Base-by-base conservation (phyloP, 345 rosid genomes). In the Noccaea caerulescens region DNA sequence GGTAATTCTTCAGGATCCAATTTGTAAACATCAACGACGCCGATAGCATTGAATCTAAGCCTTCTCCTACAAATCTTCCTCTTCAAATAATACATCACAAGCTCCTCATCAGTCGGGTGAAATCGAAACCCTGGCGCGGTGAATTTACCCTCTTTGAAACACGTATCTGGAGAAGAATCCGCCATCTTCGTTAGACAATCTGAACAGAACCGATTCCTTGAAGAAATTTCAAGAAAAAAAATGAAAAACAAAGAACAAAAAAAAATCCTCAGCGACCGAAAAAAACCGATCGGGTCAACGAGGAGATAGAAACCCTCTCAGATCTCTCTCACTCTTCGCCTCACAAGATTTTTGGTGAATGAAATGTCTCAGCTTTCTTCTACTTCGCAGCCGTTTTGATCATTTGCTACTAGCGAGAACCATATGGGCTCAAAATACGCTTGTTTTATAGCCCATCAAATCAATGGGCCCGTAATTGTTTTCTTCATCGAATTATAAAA, bases 81-180 rank as follows among this genome's bases (percentile, higher is more conserved):
- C 85, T 92, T 89, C 45, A 92, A 77, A 54, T 86, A 85, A 63
- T 84, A 92, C 53, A 92, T 63, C 8, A 92, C 75, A 60, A 89
- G 82, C 85, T 92, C 98, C 73, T 89, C 96, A 59, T 92, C 98
- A 1, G 96, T 92, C 7, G 98, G 98, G 63, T 92, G 98, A 68
- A 92, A 89, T 63, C 96, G 73, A 71, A 92, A 92, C 71, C 98
- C 96, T 4, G 98, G 98, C 1, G 96, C 96, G 86, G 84, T 89
- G 13, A 47, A 63, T 43, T 69, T 64, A 0, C 77, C 85, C 5
- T 69, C 87, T 30, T 50, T 50, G 41, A 71, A 42, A 61, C 75
- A 61, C 23, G 68, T 8, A 46, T 12, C 20, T 9, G 52, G 30
- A 11, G 60, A 23, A 4, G 50, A n/a, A 23, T 69, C 66, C 16